phyloP scores from a whole-genome alignment of 2,329 filamentous ascomycete genomes.

The Apiospora kogelbergensis region DNA sequence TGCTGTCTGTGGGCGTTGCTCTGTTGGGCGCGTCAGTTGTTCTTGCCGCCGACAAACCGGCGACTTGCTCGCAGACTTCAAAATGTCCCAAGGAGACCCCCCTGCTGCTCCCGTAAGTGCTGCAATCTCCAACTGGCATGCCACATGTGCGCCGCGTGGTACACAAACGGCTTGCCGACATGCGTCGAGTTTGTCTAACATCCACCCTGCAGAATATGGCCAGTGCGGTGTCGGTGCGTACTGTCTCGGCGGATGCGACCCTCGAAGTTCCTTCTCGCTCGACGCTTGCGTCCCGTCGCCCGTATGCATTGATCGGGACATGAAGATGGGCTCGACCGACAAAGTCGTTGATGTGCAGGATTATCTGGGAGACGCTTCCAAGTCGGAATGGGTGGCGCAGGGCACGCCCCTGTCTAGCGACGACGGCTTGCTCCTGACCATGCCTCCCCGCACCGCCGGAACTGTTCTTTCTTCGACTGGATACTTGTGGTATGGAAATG shows the following conservation, averaged over 20 bases:
- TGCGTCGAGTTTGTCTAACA: slow-evolving; percentile 7
- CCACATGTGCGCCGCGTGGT: slow-evolving; percentile 10
- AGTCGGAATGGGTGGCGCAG: slow-evolving; percentile 85
- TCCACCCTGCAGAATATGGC: slow-evolving; percentile 69
- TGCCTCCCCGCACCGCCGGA: slow-evolving; percentile 81
- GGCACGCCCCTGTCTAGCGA: slow-evolving; percentile 71
- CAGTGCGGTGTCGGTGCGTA: slow-evolving; percentile 91
- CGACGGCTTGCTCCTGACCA: slow-evolving; percentile 77
- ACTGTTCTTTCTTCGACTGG: slow-evolving; percentile 80
- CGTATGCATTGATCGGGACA: slow-evolving; percentile 72
- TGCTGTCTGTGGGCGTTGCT: slow-evolving; percentile 35
- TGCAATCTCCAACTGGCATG: not conserved
- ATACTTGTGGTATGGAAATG: slow-evolving; percentile 97
- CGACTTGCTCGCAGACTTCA: slow-evolving; percentile 46
- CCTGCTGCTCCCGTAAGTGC: slow-evolving; percentile 77
- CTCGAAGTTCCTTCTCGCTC: slow-evolving; percentile 76
- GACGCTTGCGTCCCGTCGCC: slow-evolving; percentile 85
- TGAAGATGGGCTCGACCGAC: slow-evolving; percentile 72
- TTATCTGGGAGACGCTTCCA: slow-evolving; percentile 81
- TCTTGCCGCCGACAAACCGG: slow-evolving; percentile 34
- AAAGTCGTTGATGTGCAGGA: slow-evolving; percentile 69
- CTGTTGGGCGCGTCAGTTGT: slow-evolving; percentile 39
- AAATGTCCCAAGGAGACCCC: slow-evolving; percentile 73
- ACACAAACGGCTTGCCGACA: not conserved
- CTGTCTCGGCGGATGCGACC: slow-evolving; percentile 94